These are phyloP conservation scores for Tylopilus rubrobrunneus DNA, from an alignment of 768 basidiomycete species.

Conservation along the genomic window DNA sequence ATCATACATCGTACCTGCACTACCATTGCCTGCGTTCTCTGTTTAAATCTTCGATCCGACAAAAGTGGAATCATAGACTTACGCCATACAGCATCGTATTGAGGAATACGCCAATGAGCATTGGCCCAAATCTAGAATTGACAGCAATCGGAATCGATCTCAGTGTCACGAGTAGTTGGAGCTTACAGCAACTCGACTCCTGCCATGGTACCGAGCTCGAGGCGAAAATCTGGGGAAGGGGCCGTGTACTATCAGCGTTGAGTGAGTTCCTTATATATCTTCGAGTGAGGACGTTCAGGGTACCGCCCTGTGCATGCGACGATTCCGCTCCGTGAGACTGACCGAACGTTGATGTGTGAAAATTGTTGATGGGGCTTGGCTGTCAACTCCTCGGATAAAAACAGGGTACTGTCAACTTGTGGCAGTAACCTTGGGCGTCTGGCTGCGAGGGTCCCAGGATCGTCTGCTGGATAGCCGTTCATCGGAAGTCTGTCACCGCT, in stretches of 20 bases:
- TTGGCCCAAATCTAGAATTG: conserved; percentile 30
- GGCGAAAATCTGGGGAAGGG: neutral
- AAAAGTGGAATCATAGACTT: neutral
- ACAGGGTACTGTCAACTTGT: neutral
- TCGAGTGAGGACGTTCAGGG: neutral
- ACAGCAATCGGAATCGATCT: conserved; percentile 33
- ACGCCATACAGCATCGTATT: conserved; percentile 19
- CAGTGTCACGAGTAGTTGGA: neutral
- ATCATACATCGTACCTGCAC: conserved; percentile 12
- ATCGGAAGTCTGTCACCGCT: no score
- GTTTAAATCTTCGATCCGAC: neutral
- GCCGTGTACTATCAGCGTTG: neutral
- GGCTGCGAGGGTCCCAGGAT: no score
- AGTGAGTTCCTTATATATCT: neutral
- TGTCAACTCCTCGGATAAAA: neutral
- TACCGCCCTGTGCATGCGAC: neutral
- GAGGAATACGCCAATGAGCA: conserved; percentile 15
- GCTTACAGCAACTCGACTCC: conserved; percentile 1
- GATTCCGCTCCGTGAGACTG: neutral
- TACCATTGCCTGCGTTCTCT: conserved; percentile 1
- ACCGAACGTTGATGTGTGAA: neutral
- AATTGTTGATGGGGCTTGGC: neutral
- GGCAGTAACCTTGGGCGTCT: neutral
- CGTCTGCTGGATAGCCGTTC: no score
- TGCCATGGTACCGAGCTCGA: neutral